phyloP scores from a whole-genome alignment of 306 rosid species.

The Astragalus glycyphyllos region DNA sequence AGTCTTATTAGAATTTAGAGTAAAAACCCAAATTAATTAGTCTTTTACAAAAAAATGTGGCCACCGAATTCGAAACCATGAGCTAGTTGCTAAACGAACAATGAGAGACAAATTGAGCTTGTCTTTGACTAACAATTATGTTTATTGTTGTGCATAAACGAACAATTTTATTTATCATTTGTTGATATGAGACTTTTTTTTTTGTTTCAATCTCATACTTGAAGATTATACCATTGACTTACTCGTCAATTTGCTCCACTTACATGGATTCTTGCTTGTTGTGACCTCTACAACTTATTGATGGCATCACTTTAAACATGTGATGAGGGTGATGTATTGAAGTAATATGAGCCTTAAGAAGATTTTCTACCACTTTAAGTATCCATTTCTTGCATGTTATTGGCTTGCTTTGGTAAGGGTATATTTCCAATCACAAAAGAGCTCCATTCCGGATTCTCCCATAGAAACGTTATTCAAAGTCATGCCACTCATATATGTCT shows the following conservation, averaged over 20 bases:
- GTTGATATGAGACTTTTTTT: no score
- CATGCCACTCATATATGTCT: neutral
- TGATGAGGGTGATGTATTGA: neutral
- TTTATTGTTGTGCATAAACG: no score
- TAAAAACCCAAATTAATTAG: no score
- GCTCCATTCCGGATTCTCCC: neutral
- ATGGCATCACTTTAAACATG: neutral
- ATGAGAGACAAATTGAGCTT: no score
- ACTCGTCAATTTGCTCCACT: slow-evolving; percentile 28
- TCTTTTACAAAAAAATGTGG: no score
- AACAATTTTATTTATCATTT: no score
- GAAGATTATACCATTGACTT: no score
- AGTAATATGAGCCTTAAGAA: slow-evolving; percentile 12
- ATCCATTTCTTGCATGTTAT: neutral
- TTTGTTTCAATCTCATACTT: no score
- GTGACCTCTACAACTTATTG: slow-evolving; percentile 23
- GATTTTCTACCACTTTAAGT: slow-evolving; percentile 1
- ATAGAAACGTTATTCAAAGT: neutral
- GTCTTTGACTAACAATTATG: no score
- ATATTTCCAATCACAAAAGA: neutral
- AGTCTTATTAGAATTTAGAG: no score
- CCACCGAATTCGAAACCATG: no score
- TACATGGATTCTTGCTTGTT: slow-evolving; percentile 25
- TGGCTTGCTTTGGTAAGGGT: neutral
- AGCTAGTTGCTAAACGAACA: no score